Evolutionary conservation across 371 early-diverging fungal genomes (phyloP), one percentile per base, ranked within the genome.

Genomic region (Phascolomyces articulosus): DNA sequence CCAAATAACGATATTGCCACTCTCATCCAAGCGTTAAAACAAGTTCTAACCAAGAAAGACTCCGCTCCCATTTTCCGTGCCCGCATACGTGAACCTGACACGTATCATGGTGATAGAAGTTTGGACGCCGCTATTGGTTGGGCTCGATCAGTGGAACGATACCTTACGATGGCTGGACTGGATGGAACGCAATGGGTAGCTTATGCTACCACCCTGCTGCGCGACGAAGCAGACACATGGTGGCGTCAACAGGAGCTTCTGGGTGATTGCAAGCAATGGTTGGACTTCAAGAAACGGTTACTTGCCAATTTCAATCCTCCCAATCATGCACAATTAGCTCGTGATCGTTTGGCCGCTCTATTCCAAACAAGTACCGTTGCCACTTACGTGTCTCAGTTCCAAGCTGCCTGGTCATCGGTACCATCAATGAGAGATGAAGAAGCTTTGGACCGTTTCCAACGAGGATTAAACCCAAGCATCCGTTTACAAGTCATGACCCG

Each of bases 361-460:
- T 11, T 8, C 11, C 54, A 54, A 21, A 54, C 24, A 15, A 26
- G 26, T 15, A 18, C 24, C 16, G 54, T 54, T 7, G 27, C 9
- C 3, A 6, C 26, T 3, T 54, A 54, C 29, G 48, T 63, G 3
- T 2, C 56, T 4, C 7, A 40, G 0, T 63, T 63, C 44, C 21
- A 28, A 44, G 23, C 21, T 16, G 40, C 53, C 0, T 31, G 29
- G 16, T 16, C 53, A 0, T 7, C 27, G 20, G 10, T 63, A 18
- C 60, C 60, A 0, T 41, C 60, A 2, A 60, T 60, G 60, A 60
- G 48, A 15, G 47, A 60, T 29, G 60, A 60, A 47, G 60, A 60
- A 48, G 60, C 60, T 2, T 28, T 60, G 48, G 60, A 60, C 18
- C 60, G 60, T 28, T 60, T 60, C 27, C 1, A 16, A 8, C 7